These are phyloP conservation scores for Noccaea bulbosa DNA, from an alignment of 345 rosid genomes.

Conservation along the genomic window DNA sequence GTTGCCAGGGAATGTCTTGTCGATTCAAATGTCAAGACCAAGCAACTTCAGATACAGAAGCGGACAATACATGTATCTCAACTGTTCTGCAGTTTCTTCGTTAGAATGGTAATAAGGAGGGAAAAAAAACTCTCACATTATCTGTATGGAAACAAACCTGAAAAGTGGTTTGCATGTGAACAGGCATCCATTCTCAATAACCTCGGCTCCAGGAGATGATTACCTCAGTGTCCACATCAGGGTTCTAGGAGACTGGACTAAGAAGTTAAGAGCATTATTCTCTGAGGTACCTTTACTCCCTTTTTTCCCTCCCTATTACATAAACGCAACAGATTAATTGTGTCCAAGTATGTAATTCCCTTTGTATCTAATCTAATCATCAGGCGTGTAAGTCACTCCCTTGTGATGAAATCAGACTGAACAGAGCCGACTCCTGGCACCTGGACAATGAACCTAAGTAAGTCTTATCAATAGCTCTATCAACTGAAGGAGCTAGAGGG, in stretches of 20 bases:
- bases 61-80: slow-evolving; percentile 82
- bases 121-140: background rate
- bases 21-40: slow-evolving; percentile 79
- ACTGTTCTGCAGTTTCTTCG: slow-evolving; percentile 78
- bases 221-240: slow-evolving; percentile 79
- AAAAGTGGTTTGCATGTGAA: slow-evolving; percentile 17
- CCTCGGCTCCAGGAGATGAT: slow-evolving; percentile 83
- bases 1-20: slow-evolving; percentile 76
- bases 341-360: background rate
- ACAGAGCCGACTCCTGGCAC: slow-evolving; percentile 51
- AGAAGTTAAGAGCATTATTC: slow-evolving; percentile 60
- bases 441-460: slow-evolving; percentile 53
- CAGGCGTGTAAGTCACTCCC: slow-evolving; percentile 60
- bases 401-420: slow-evolving; percentile 55
- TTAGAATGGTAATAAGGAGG: slow-evolving; percentile 63
- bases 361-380: slow-evolving; percentile 1
- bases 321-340: slow-evolving; percentile 38
- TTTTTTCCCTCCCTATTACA: background rate
- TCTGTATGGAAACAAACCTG: slow-evolving; percentile 9
- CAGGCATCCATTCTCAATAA: slow-evolving; percentile 93
- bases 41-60: slow-evolving; percentile 73
- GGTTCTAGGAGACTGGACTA: slow-evolving; percentile 81
- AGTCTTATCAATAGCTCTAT: slow-evolving; percentile 31
- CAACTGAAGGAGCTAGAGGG: background rate
- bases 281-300: slow-evolving; percentile 51